Percentiles rank a stretch among this genome's conserved stretches.
Evolutionary conservation across 805 yeast species (phyloP).

Genomic region (Candida tibetensis): DNA sequence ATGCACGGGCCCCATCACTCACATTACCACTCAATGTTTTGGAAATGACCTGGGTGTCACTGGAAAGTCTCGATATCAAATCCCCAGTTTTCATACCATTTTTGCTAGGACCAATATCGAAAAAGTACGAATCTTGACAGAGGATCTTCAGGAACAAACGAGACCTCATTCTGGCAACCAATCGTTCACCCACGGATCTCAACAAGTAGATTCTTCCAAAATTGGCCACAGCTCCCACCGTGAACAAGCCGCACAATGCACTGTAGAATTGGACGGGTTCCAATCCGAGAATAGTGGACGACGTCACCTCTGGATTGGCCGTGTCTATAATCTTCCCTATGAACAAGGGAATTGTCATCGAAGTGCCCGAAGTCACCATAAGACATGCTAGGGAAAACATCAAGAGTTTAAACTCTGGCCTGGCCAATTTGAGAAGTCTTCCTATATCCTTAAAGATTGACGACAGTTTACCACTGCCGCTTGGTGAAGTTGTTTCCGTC

Average conservation of each 20-base stretch:
- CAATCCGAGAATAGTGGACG: conserved; percentile 46
- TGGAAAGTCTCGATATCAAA: conserved; percentile 79
- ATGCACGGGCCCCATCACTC: conserved; percentile 86
- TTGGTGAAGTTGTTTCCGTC: too few species aligned
- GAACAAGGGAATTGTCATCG: conserved; percentile 77
- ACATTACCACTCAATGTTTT: conserved; percentile 83
- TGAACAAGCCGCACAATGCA: conserved; percentile 59
- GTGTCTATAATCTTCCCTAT: conserved; percentile 86
- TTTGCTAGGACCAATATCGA: conserved; percentile 66
- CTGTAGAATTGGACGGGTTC: conserved; percentile 62
- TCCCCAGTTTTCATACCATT: conserved; percentile 76
- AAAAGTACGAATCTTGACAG: conserved; percentile 83
- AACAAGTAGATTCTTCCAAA: conserved; percentile 75
- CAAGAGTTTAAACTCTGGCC: conserved; percentile 12
- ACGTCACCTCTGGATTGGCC: conserved; percentile 34
- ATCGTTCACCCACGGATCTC: conserved; percentile 78
- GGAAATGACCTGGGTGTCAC: conserved; percentile 86
- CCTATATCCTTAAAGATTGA: conserved; percentile 15
- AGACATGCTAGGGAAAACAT: conserved; percentile 60
- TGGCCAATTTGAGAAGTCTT: conserved; percentile 19
- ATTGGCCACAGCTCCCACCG: conserved; percentile 74
- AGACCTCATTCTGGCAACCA: conserved; percentile 81
- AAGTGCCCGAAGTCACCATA: conserved; percentile 68
- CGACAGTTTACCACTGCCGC: too few species aligned
- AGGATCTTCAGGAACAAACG: conserved; percentile 73